Evolutionary conservation across 768 basidiomycete genomes (phyloP).

Genomic region (Auricularia heimuer): DNA sequence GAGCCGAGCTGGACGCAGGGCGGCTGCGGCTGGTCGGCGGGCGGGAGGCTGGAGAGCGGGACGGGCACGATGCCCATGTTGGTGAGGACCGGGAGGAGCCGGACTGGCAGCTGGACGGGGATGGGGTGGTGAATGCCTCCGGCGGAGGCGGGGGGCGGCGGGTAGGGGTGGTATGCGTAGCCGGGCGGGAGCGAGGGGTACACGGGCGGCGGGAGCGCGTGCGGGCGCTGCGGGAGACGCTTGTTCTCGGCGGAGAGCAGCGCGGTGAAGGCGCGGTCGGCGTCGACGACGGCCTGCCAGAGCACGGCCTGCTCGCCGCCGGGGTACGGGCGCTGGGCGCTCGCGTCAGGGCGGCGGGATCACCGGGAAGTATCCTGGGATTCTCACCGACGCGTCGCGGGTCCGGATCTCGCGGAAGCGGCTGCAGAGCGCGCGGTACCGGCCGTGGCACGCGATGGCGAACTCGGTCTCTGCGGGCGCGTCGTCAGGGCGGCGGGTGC

Average conservation of each 20-base stretch:
- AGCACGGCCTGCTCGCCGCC: constrained; percentile 56
- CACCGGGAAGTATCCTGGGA: background rate
- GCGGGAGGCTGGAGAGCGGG: constrained; percentile 41
- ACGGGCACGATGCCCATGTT: constrained; percentile 67
- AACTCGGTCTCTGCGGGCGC: constrained; percentile 50
- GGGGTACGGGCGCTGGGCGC: constrained; percentile 44
- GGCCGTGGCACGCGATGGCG: constrained; percentile 55
- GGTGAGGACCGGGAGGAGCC: constrained; percentile 46
- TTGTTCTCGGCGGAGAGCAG: background rate
- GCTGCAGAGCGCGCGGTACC: constrained; percentile 43
- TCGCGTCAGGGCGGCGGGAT: background rate
- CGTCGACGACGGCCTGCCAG: constrained; percentile 53
- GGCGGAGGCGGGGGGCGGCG: constrained; percentile 10
- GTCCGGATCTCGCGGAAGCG: constrained; percentile 48
- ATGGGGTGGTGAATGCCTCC: constrained; percentile 19
- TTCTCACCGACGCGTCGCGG: constrained; percentile 42
- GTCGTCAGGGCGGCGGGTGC: background rate
- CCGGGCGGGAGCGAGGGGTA: constrained; percentile 23
- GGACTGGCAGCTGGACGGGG: constrained; percentile 64
- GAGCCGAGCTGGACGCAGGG: constrained; percentile 70
- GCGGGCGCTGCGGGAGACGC: background rate
- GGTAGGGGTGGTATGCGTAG: constrained; percentile 20
- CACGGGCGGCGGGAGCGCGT: background rate
- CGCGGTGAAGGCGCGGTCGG: constrained; percentile 54
- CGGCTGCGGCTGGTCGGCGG: constrained; percentile 51